These are phyloP conservation scores for Sclerotinia subarctica DNA, from an alignment of 2,329 filamentous ascomycete genomes.

Conservation along the genomic window DNA sequence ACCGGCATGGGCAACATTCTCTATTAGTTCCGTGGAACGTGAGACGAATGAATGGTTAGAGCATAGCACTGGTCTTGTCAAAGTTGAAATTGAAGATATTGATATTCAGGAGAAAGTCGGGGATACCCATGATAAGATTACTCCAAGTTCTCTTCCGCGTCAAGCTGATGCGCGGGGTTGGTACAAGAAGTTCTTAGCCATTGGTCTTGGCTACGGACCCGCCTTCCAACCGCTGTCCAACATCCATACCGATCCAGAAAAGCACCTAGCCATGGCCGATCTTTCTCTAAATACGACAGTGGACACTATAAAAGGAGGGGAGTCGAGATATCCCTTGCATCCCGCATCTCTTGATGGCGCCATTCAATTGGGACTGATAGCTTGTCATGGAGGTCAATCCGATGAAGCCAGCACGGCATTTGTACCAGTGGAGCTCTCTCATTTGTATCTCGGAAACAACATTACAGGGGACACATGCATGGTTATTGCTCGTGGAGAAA, in stretches of 20 bases:
- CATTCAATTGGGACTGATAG: background rate
- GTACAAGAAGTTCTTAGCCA: background rate
- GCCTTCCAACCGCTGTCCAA: background rate
- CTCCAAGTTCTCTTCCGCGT: too few relatives aligned
- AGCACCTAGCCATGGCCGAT: background rate
- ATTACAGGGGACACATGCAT: background rate
- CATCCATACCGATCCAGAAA: background rate
- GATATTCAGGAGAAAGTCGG: too few relatives aligned
- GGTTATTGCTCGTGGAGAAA: background rate
- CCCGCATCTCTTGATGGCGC: constrained; percentile 33
- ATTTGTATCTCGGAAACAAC: background rate
- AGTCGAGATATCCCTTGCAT: constrained; percentile 38
- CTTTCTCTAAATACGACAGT: background rate
- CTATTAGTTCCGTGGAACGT: background rate
- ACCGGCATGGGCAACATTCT: background rate
- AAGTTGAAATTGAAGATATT: too few relatives aligned
- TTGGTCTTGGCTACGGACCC: background rate
- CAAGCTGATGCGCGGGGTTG: background rate
- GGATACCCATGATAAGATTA: too few relatives aligned
- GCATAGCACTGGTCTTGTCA: background rate
- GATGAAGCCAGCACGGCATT: background rate
- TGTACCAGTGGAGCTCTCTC: background rate
- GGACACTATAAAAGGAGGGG: background rate
- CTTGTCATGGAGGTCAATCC: background rate
- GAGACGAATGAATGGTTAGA: background rate